Evolutionary conservation across 164 flowering plant genomes (phyloP), one percentile per base, ranked within the genome.

Genomic region (Nymphaea thermarum): DNA sequence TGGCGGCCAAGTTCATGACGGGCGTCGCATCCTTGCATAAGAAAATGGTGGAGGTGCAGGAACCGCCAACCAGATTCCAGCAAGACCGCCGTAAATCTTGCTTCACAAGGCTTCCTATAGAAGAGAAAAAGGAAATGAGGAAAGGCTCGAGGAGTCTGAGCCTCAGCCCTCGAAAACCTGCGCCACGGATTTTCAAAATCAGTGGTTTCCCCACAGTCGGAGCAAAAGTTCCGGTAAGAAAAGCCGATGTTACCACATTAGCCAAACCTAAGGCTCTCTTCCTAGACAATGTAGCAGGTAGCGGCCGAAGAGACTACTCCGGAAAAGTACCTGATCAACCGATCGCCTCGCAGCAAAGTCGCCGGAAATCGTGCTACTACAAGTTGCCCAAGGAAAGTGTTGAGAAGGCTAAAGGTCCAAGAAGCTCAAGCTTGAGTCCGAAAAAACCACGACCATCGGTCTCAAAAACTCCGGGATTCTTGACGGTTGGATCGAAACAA

Each of bases 201-300:
- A 62, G n/a, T 51, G 86, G 85, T 3, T 76, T 76, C 3, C 79
- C 87, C 0, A 85, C 89, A 3, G 78, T 77, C 14, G 86, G 82
- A 12, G 77, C 86, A 55, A 88, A 76, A 75, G 82, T 78, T 69
- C 41, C 67, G 4, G 70, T 72, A 68, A 86, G 80, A 84, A 86
- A 79, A 59, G 88, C 84, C 18, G 84, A 78, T 43, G 72, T 62
- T 4, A 18, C 81, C n/a, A 62, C 7, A 3, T 62, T 17, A 10
- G 8, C 88, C 68, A 87, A 87, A 73, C 91, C 98, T 0, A 85
- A 80, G 82, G 84, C 79, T 65, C 85, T 93, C 4, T 90, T 93
- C 76, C 78, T 61, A 70, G 90, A 62, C 42, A 17, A 62, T 10
- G 88, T 17, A 62, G 7, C 64, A 3, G 10, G 42, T 4, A 62